Evolutionary conservation across 495 filamentous ascomycete species (phyloP).

Genomic region (Echria macrotheca): DNA sequence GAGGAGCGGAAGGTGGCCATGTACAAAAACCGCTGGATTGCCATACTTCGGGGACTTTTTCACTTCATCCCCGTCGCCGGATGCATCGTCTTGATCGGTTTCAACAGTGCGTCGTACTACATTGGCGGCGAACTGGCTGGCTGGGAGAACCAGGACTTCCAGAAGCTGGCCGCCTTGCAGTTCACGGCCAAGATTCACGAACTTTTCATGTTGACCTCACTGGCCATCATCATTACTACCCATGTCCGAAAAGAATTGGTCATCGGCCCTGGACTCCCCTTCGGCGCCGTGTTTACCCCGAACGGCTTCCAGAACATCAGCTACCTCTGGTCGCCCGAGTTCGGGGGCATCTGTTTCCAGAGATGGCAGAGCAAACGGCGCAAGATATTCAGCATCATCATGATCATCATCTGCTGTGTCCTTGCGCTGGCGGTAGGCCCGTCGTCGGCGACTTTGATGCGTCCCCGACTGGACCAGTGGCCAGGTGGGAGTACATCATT

Average conservation of each 20-base stretch:
- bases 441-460: neutral
- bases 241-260: neutral
- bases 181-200: conserved; percentile 3
- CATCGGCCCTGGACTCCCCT: neutral
- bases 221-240: neutral
- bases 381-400: neutral
- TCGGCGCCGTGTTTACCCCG: neutral
- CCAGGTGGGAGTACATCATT: neutral
- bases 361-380: neutral
- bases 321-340: neutral
- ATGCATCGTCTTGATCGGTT: neutral
- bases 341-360: neutral
- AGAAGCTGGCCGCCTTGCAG: neutral
- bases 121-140: neutral
- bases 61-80: neutral
- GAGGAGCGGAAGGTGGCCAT: neutral
- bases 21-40: neutral
- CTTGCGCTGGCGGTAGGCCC: neutral
- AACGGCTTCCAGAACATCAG: neutral
- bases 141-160: neutral
- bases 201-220: neutral
- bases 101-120: neutral
- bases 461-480: neutral
- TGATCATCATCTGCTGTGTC: neutral
- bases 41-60: neutral